Evolutionary conservation across 495 filamentous ascomycete species (phyloP), one percentile per base, ranked within the genome.

Genomic region (Penicillium cosmopolitanum): DNA sequence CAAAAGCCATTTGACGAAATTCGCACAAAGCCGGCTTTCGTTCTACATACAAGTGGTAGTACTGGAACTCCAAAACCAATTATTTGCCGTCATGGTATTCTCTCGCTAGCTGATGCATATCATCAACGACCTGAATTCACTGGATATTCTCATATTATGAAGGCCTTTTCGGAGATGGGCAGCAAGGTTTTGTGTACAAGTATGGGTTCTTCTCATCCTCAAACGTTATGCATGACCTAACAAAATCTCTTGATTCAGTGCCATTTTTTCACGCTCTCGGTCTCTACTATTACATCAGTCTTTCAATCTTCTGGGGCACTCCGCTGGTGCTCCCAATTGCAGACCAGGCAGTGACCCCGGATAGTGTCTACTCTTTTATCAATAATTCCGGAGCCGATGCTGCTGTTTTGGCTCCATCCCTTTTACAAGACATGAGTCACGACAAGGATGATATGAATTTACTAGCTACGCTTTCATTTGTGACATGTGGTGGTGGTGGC

Each of bases 61-160:
- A 80, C 78, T 0, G 77, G 79, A 0, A 62, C 76, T 19, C 78
- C 78, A 2, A 80, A 80, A 60, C 78, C 77, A 4, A 53, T 80
- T 36, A 66, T 68, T 15, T 71, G 66, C 51, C 67, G 53, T 7
- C 68, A 76, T 31, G 69, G 67, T 23, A 61, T 43, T n/a, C 46
- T 69, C 4, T 57, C 60, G 13, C 34, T 63, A 43, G 55, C 56
- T 47, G 64, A 66, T 33, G 10, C 53, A 42, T 56, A 67, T n/a
- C 65, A 55, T 3, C 55, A 54, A 38, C 33, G 61, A 4, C 58
- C 65, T 5, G 52, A 57, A 19, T 56, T 36, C 13, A 4, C 13
- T 36, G 34, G 34, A 36, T 36, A 36, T 13, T 36, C 34, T 36
- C 34, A 36, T 36, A 36, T 36, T 10, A 50, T 25, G 50, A 67